These are phyloP conservation scores for Magnaporthiopsis incrustans DNA, from an alignment of 2,329 filamentous ascomycete species.

Conservation along the genomic window DNA sequence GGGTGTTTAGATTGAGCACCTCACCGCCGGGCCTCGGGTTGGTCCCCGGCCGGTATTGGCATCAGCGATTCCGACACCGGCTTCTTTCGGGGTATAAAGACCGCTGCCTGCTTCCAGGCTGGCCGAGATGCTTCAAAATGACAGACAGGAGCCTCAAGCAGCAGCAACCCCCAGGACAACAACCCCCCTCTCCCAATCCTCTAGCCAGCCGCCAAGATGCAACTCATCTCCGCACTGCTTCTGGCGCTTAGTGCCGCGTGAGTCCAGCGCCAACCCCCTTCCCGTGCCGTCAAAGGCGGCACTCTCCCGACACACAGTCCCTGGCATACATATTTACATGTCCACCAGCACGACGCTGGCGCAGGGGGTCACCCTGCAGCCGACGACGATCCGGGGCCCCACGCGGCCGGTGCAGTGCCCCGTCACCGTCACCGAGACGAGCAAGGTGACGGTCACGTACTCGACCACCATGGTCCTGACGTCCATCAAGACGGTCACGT, in stretches of 20 bases:
- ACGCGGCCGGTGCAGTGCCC: background rate
- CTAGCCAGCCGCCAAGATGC: background rate
- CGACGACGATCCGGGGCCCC: conserved; percentile 6
- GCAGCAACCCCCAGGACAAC: background rate
- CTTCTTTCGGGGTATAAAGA: background rate
- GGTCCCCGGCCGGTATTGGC: background rate
- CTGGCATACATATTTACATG: background rate
- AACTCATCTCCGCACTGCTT: background rate
- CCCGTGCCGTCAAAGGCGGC: background rate
- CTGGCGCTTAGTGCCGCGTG: background rate
- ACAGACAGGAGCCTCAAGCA: background rate
- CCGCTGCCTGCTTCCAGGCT: background rate
- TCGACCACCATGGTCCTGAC: conserved; percentile 5
- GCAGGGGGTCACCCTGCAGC: conserved; percentile 8
- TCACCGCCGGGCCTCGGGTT: background rate
- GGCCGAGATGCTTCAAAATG: background rate
- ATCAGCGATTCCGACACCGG: background rate
- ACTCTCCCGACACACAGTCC: background rate
- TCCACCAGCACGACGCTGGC: background rate
- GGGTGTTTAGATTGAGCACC: background rate
- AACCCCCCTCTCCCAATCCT: background rate
- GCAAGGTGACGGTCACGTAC: background rate
- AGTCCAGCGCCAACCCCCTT: background rate
- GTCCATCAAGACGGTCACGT: conserved; percentile 6
- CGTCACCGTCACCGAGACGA: conserved; percentile 1